phyloP scores from a whole-genome alignment of 495 filamentous ascomycete genomes.

The Mytilinidion resinicola region DNA sequence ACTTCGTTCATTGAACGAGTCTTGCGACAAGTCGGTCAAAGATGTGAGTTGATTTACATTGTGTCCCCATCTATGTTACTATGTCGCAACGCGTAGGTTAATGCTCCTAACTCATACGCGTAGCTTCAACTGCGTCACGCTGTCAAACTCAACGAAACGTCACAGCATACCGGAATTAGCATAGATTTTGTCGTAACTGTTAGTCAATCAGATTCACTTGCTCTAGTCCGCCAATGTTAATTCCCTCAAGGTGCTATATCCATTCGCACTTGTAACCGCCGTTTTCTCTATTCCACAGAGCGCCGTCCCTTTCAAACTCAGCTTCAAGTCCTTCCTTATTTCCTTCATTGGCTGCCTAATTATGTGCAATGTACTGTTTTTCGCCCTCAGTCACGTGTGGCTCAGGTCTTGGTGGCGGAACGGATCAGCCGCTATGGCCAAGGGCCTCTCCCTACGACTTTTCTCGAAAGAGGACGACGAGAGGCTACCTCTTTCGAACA shows the following conservation, averaged over 20 bases:
- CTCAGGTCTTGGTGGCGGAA: not conserved
- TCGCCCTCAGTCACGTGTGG: not conserved
- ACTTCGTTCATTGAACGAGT: not conserved
- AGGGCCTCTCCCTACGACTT: no score
- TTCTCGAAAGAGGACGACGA: no score
- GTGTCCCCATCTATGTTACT: no score
- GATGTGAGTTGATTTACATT: not conserved
- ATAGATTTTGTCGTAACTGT: not conserved
- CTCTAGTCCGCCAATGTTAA: not conserved
- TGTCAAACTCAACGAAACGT: not conserved
- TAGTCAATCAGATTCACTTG: not conserved
- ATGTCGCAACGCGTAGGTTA: not conserved
- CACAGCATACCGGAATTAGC: not conserved
- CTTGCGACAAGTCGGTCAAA: not conserved
- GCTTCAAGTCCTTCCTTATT: constrained; percentile 4
- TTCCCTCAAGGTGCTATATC: not conserved
- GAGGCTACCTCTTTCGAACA: no score
- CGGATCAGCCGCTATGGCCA: not conserved
- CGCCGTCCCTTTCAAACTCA: not conserved
- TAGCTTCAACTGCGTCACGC: constrained; percentile 2
- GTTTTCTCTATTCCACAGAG: constrained; percentile 3
- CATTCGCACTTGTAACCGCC: constrained; percentile 2
- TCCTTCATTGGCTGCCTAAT: not conserved
- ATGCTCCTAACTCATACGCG: not conserved
- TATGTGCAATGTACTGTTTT: not conserved